Evolutionary conservation across 2,329 filamentous ascomycete species (phyloP).

Genomic region (Penicillium sp.): DNA sequence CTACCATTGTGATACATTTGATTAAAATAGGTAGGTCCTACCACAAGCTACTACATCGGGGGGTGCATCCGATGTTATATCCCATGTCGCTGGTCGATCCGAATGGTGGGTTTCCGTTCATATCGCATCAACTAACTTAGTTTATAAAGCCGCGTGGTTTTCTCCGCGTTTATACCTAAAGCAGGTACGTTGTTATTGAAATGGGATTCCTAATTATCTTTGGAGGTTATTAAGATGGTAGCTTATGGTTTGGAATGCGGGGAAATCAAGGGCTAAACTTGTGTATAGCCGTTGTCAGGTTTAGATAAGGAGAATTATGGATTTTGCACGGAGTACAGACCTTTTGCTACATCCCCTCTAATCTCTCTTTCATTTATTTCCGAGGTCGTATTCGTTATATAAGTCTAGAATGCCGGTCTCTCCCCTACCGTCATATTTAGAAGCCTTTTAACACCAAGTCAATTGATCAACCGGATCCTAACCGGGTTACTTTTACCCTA

Average conservation of each 20-base stretch:
- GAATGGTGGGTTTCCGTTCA: slow-evolving; percentile 2
- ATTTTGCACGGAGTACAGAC: too few species aligned
- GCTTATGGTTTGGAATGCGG: too few species aligned
- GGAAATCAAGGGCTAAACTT: too few species aligned
- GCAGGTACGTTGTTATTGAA: slow-evolving; percentile 7
- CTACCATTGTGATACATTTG: neutral
- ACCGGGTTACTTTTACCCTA: neutral
- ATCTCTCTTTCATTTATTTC: too few species aligned
- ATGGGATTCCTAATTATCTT: neutral
- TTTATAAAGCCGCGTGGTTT: neutral
- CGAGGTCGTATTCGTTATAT: neutral
- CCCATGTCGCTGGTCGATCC: slow-evolving; percentile 5
- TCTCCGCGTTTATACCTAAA: slow-evolving; percentile 21
- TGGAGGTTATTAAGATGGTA: too few species aligned
- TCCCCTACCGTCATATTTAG: neutral
- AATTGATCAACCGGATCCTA: neutral
- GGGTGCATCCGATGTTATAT: neutral
- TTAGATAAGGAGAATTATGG: neutral
- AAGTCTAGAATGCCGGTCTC: neutral
- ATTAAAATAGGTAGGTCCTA: neutral
- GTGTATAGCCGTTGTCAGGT: neutral
- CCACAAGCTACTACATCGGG: neutral
- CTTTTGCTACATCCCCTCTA: neutral
- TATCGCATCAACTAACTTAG: neutral
- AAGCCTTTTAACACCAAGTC: neutral